These are phyloP conservation scores for Hirschfeldia incana DNA, from an alignment of 345 rosid species.

Conservation along the genomic window DNA sequence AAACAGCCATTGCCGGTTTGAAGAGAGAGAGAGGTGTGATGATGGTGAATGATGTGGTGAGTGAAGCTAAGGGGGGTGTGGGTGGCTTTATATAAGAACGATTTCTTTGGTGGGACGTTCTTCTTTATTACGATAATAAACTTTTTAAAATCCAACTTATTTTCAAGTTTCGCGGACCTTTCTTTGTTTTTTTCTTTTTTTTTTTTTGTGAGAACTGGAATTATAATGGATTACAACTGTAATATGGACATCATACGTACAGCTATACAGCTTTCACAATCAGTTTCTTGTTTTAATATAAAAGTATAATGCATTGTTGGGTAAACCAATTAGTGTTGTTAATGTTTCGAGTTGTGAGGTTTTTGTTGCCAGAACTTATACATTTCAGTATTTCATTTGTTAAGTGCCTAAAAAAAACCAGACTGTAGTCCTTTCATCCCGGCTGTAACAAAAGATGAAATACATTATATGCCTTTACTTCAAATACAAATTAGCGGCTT, in stretches of 20 bases:
- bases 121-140: conserved; percentile 13
- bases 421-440: background rate
- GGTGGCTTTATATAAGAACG: conserved; percentile 30
- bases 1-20: conserved; percentile 23
- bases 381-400: background rate
- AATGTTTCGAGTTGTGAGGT: background rate
- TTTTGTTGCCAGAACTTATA: background rate
- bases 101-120: conserved; percentile 12
- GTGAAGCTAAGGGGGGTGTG: conserved; percentile 1
- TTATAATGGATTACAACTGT: conserved; percentile 37
- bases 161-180: conserved; percentile 31
- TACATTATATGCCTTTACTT: background rate
- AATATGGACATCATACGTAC: conserved; percentile 26
- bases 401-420: background rate
- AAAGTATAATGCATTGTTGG: conserved; percentile 3
- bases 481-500: too few relatives aligned
- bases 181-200: background rate
- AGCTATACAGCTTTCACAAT: conserved; percentile 31
- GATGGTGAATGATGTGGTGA: conserved; percentile 21
- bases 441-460: background rate
- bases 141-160: background rate
- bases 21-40: conserved; percentile 6
- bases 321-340: background rate
- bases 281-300: conserved; percentile 10
- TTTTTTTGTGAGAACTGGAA: background rate